Conservation (phyloP, 2,329 filamentous ascomycete species). For the Chaetomium olivaceum region DNA sequence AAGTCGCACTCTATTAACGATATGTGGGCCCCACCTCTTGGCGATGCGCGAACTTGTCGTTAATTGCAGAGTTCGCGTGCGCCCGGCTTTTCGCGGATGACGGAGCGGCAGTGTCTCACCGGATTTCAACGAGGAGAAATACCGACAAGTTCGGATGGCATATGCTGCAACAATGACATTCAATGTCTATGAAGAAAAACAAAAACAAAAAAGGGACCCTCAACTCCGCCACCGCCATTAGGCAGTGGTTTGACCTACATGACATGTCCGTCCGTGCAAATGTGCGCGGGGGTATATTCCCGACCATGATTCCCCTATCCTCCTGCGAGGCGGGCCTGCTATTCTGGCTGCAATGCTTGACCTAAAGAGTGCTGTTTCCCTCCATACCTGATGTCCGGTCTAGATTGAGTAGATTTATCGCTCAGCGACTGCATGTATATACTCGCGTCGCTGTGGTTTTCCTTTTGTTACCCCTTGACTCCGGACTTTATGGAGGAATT, state of each 20-base stretch:
- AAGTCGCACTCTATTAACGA: neutral
- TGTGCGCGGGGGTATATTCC: slow-evolving; percentile 14
- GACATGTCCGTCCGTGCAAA: neutral
- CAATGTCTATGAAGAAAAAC: neutral
- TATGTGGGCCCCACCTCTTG: slow-evolving; percentile 18
- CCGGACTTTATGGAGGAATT: slow-evolving; percentile 71
- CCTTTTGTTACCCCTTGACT: slow-evolving; percentile 51
- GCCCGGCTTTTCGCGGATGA: neutral
- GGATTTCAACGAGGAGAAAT: neutral
- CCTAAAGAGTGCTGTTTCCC: slow-evolving; percentile 15
- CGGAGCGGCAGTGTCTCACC: neutral
- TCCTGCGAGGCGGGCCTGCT: neutral
- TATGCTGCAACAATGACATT: neutral
- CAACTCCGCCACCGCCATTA: slow-evolving; percentile 4
- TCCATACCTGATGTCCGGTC: neutral
- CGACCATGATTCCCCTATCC: neutral
- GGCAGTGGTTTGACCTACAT: neutral
- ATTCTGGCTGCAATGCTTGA: neutral
- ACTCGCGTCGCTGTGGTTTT: slow-evolving; percentile 35
- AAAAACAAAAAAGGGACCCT: neutral
- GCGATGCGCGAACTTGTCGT: neutral
- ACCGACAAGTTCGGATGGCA: neutral
- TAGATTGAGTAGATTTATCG: slow-evolving; percentile 4
- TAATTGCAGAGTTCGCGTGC: neutral
- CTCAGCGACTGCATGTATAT: slow-evolving; percentile 27